Percentiles rank a stretch among this genome's conserved stretches.
These are phyloP conservation scores for Plectranthus barbatus DNA, from an alignment of 257 asterid genomes.

Conservation along the genomic window DNA sequence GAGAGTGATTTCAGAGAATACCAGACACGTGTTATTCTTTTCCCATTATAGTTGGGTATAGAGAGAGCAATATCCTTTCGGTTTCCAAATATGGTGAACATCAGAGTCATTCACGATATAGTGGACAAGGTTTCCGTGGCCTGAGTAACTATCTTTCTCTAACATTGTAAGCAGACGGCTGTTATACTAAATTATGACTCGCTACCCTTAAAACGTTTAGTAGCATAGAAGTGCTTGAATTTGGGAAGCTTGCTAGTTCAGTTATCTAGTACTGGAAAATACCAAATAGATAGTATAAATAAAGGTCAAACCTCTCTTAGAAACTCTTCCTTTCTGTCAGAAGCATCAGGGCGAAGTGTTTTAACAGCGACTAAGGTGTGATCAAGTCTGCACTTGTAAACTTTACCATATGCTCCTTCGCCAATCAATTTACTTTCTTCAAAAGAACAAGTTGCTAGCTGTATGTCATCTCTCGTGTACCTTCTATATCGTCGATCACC, in stretches of 20 bases:
- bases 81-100: no score
- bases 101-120: no score
- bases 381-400: slow-evolving; percentile 70
- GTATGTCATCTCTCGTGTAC: slow-evolving; percentile 60
- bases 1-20: not conserved
- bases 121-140: not conserved
- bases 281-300: not conserved
- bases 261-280: not conserved
- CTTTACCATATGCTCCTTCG: slow-evolving; percentile 85
- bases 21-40: not conserved
- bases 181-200: not conserved
- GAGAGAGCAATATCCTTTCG: not conserved
- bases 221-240: not conserved
- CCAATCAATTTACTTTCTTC: slow-evolving; percentile 59
- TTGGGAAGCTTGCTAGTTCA: not conserved
- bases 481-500: slow-evolving; percentile 69
- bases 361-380: slow-evolving; percentile 75
- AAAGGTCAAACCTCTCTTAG: slow-evolving; percentile 60
- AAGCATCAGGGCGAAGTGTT: slow-evolving; percentile 52
- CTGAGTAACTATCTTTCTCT: not conserved
- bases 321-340: slow-evolving; percentile 60
- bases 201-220: not conserved
- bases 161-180: not conserved
- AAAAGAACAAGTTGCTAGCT: slow-evolving; percentile 48
- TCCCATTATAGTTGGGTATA: not conserved